Conservation (phyloP, 371 early-diverging fungal species). For the Mortierella sp. region DNA sequence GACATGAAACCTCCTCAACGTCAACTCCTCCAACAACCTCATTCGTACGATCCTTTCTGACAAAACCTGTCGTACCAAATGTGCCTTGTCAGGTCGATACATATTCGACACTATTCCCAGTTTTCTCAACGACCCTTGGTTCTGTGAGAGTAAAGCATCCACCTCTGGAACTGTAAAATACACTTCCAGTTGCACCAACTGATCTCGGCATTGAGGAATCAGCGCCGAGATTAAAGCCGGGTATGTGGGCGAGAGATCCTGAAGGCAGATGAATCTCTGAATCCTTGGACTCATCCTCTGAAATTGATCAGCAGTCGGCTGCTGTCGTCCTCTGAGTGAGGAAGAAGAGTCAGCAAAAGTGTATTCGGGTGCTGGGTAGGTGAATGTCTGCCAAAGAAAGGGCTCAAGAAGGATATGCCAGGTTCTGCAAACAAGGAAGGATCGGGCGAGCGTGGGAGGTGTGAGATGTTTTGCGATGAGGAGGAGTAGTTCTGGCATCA, state of each 20-base stretch:
- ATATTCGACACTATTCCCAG: background rate
- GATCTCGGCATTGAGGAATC: background rate
- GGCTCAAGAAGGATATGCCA: background rate
- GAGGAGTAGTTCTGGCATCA: constrained; percentile 1
- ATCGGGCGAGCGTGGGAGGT: background rate
- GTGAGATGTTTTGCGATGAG: background rate
- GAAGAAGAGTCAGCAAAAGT: background rate
- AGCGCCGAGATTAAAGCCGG: background rate
- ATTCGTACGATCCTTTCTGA: background rate
- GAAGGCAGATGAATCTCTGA: background rate
- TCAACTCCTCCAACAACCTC: background rate
- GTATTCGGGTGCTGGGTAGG: background rate
- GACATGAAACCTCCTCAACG: background rate
- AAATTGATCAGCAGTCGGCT: background rate
- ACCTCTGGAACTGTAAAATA: background rate
- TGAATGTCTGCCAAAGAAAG: background rate
- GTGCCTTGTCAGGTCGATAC: background rate
- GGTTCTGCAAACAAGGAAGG: background rate
- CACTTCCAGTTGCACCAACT: background rate
- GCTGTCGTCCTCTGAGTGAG: background rate
- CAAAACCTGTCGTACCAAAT: background rate
- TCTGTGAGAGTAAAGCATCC: background rate
- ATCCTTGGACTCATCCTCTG: background rate
- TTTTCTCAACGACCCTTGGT: background rate
- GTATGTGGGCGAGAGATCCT: background rate